These are phyloP conservation scores for Chytriomyces sp. DNA, from an alignment of 192 early-diverging fungal genomes.

Conservation along the genomic window DNA sequence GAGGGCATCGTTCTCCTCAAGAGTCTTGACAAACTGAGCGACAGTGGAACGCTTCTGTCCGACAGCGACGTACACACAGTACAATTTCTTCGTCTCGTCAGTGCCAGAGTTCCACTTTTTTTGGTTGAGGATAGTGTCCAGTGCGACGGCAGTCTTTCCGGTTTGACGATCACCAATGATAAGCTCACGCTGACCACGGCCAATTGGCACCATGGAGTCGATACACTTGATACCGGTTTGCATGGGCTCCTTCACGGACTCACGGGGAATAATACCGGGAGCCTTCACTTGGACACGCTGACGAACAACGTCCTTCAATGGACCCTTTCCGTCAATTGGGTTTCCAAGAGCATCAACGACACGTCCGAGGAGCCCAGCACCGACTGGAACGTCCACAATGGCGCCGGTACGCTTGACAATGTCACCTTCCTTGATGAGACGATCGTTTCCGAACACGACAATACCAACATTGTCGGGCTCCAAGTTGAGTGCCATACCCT, in stretches of 20 bases:
- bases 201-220: conserved; percentile 99
- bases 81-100: conserved; percentile 98
- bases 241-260: conserved; percentile 99
- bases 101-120: conserved; percentile 95
- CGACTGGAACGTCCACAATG: conserved; percentile 98
- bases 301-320: conserved; percentile 82
- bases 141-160: conserved; percentile 98
- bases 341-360: conserved; percentile 99
- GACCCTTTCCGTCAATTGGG: conserved; percentile 99
- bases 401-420: conserved; percentile 98
- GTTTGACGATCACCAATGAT: conserved; percentile 99
- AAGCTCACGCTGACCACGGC: conserved; percentile 99
- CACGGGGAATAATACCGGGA: conserved; percentile 98
- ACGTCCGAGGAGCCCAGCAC: conserved; percentile 93
- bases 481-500: conserved; percentile 99
- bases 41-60: conserved; percentile 99
- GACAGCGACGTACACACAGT: conserved; percentile 99
- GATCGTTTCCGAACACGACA: conserved; percentile 99
- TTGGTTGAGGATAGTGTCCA: conserved; percentile 99
- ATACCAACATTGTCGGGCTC: conserved; percentile 99
- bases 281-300: conserved; percentile 99
- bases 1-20: conserved; percentile 95
- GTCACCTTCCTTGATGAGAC: conserved; percentile 99
- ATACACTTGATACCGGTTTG: conserved; percentile 99
- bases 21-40: conserved; percentile 97